These are phyloP conservation scores for Nematocida sp. DNA, from an alignment of 371 early-diverging fungal genomes.

Conservation along the genomic window DNA sequence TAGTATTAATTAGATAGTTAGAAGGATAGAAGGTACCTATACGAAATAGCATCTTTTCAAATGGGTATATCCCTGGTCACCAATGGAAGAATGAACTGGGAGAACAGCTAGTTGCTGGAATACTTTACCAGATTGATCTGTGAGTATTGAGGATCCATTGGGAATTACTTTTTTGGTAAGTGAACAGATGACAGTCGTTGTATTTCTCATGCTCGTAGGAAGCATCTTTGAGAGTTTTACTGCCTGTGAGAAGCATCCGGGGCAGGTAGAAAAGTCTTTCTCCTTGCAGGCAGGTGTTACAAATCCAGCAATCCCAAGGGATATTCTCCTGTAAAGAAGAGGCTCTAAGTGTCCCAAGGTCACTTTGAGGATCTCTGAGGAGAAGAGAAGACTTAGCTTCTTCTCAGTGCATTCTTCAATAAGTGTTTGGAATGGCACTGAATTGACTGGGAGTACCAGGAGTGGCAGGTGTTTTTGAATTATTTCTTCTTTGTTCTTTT, in stretches of 20 bases:
- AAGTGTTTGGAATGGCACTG: background rate
- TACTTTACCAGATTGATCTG: background rate
- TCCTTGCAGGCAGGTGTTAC: slow-evolving; percentile 42
- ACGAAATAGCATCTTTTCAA: slow-evolving; percentile 44
- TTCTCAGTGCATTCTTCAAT: background rate
- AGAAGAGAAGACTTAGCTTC: background rate
- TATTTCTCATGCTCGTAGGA: slow-evolving; percentile 41
- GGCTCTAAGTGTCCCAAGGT: background rate
- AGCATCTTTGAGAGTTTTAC: background rate
- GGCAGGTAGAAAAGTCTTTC: slow-evolving; percentile 16
- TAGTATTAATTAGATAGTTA: too few species aligned
- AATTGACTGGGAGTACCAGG: slow-evolving; percentile 18
- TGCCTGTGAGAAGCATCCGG: slow-evolving; percentile 12
- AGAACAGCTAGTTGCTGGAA: background rate
- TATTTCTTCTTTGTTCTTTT: slow-evolving; percentile 5
- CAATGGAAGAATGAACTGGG: too few species aligned
- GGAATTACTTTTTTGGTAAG: slow-evolving; percentile 1
- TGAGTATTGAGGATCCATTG: background rate
- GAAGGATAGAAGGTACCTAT: too few species aligned
- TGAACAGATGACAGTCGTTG: slow-evolving; percentile 18
- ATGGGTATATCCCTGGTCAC: too few species aligned
- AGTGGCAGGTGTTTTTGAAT: slow-evolving; percentile 3
- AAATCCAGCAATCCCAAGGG: slow-evolving; percentile 42
- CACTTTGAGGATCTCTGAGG: background rate
- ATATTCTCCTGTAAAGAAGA: slow-evolving; percentile 33